These are phyloP conservation scores for Daldinia concentrica DNA, from an alignment of 495 filamentous ascomycete species.

Conservation along the genomic window DNA sequence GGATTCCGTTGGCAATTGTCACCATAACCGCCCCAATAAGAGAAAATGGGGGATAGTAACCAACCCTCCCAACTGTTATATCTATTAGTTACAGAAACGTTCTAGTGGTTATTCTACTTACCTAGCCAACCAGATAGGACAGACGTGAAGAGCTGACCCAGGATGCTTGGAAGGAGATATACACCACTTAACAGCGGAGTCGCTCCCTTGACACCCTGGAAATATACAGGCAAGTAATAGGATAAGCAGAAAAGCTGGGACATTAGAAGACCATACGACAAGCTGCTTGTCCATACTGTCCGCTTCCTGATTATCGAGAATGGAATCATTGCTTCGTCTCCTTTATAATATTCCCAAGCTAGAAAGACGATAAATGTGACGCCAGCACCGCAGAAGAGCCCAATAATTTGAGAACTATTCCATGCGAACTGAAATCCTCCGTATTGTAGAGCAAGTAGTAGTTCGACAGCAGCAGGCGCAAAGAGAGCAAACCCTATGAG, in stretches of 20 bases:
- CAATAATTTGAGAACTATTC: conserved; percentile 49
- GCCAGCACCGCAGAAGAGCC: conserved; percentile 38
- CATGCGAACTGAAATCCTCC: conserved; percentile 53
- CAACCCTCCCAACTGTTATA: neutral
- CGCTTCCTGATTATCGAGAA: conserved; percentile 46
- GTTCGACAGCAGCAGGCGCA: conserved; percentile 42
- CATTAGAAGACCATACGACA: conserved; percentile 43
- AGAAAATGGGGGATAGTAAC: neutral
- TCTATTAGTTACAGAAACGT: neutral
- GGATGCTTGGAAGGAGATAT: conserved; percentile 56
- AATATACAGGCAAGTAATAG: conserved; percentile 69
- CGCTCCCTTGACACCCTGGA: conserved; percentile 64
- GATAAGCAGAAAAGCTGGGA: conserved; percentile 44
- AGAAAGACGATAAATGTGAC: conserved; percentile 51
- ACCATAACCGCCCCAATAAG: neutral
- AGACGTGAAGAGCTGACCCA: conserved; percentile 52
- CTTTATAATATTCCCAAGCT: conserved; percentile 52
- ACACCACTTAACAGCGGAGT: conserved; percentile 57
- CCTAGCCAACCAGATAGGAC: conserved; percentile 52
- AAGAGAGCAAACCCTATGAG: neutral
- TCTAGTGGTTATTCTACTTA: conserved; percentile 18
- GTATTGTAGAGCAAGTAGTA: conserved; percentile 61
- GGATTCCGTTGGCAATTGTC: conserved; percentile 3
- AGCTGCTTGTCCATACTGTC: conserved; percentile 48
- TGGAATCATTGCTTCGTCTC: conserved; percentile 60